Evolutionary conservation across 2,329 filamentous ascomycete genomes (phyloP), one percentile per base, ranked within the genome.

Genomic region (Ophiostoma sp.): DNA sequence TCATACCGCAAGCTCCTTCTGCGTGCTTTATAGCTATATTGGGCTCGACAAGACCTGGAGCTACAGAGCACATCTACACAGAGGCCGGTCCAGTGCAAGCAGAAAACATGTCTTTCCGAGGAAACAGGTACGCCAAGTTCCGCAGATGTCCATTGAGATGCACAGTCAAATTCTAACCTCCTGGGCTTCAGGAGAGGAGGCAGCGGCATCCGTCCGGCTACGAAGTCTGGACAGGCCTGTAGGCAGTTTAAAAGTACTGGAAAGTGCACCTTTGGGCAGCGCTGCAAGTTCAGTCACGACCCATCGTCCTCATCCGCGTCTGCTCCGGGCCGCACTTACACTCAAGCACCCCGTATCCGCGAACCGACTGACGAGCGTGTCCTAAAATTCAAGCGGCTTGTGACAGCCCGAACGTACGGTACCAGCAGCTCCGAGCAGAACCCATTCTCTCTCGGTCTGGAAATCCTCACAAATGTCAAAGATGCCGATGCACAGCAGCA

Each of bases 361-460:
- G 64, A 52, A 6, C 6, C 42, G 14, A 12, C 40, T 5, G 68
- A 66, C 12, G 8, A 18, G 1, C 62, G 67, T 3, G 45, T 66
- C 3, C 2, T 18, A 1, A 45, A 41, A 7, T 68, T 65, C 40
- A 67, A 68, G 27, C n/a, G 16, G 3, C 64, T 66, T 4, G 11
- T 69, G 9, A 16, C 41, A 40, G 40, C 4, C 8, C 5, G 41
- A 12, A 12, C 6, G 8, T 18, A 7, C 4, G 18, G 45, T 36
- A 40, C 14, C 27, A 8, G 16, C 5, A 58, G 16, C 40, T 27
- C 38, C 0, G 14, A 65, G 4, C 47, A 64, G 44, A 38, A 40
- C 7, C 6, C 55, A 27, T 70, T 70, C 38, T 9, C 45, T 8
- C 66, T 70, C 1, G 69, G 69, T 5, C n/a, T 70, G 4, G 58